These are phyloP conservation scores for Toxicodendron radicans DNA, from an alignment of 345 rosid genomes.

Conservation along the genomic window DNA sequence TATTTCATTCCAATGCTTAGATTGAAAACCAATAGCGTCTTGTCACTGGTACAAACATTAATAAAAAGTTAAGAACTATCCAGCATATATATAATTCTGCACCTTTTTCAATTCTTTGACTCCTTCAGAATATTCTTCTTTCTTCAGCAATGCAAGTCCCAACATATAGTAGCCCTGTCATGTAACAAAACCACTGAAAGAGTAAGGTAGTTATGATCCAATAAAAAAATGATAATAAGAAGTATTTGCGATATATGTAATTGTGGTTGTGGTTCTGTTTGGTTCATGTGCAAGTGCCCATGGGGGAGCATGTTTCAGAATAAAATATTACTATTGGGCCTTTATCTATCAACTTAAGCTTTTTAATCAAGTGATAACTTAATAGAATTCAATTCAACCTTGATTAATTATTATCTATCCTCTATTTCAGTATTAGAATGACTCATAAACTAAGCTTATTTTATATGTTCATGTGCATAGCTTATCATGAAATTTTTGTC, in stretches of 20 bases:
- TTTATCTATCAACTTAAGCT: background rate
- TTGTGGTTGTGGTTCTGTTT: too few relatives aligned
- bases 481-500: too few relatives aligned
- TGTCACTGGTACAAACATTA: background rate
- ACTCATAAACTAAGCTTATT: too few relatives aligned
- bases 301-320: too few relatives aligned
- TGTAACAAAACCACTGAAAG: slow-evolving; percentile 14
- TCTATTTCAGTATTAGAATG: too few relatives aligned
- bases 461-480: too few relatives aligned
- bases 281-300: too few relatives aligned
- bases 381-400: too few relatives aligned
- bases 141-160: slow-evolving; percentile 76
- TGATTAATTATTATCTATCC: background rate
- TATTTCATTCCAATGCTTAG: background rate
- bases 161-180: slow-evolving; percentile 83
- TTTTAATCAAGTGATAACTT: too few relatives aligned
- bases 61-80: background rate
- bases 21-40: background rate
- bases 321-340: too few relatives aligned
- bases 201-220: slow-evolving; percentile 12
- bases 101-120: slow-evolving; percentile 75
- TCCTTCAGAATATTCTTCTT: slow-evolving; percentile 50
- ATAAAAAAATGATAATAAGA: background rate
- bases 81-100: slow-evolving; percentile 4
- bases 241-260: too few relatives aligned